A percentile compares a stretch with the other conserved stretches of the same genome.
Conservation (phyloP, 306 rosid species). For the Rubus parviflorus region DNA sequence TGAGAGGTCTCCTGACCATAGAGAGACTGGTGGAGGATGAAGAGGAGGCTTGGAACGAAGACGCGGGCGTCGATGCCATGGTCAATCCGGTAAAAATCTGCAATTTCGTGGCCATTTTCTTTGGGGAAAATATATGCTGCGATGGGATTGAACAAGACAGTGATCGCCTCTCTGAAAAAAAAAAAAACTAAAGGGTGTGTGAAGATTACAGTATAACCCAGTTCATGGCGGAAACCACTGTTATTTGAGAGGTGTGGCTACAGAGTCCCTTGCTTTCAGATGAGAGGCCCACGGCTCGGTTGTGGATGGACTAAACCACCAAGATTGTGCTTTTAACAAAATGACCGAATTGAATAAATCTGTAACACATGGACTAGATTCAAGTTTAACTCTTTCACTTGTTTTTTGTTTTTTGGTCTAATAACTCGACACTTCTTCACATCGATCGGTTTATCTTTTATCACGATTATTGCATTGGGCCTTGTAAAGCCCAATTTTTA, state of each 20-base stretch:
- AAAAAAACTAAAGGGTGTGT: no score
- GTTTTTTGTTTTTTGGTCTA: background rate
- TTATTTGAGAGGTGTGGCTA: slow-evolving; percentile 17
- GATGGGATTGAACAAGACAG: background rate
- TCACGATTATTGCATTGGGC: background rate
- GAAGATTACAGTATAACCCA: background rate
- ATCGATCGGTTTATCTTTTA: background rate
- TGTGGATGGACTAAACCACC: background rate
- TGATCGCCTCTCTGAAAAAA: background rate
- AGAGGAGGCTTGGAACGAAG: slow-evolving; percentile 48
- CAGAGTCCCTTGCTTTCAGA: background rate
- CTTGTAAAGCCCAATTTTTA: background rate
- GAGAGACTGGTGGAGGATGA: slow-evolving; percentile 33
- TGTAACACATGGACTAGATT: no score
- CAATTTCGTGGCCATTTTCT: slow-evolving; percentile 56
- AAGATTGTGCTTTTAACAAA: no score
- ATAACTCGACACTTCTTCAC: no score
- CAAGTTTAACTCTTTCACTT: no score
- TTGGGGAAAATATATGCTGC: no score
- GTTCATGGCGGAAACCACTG: slow-evolving; percentile 18
- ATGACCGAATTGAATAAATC: background rate
- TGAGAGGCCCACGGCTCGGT: slow-evolving; percentile 7
- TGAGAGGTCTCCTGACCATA: slow-evolving; percentile 50
- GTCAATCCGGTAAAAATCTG: slow-evolving; percentile 51
- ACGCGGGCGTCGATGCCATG: slow-evolving; percentile 42